These are phyloP conservation scores for Solanum tarapatanum DNA, from an alignment of 257 asterid species.

Conservation along the genomic window DNA sequence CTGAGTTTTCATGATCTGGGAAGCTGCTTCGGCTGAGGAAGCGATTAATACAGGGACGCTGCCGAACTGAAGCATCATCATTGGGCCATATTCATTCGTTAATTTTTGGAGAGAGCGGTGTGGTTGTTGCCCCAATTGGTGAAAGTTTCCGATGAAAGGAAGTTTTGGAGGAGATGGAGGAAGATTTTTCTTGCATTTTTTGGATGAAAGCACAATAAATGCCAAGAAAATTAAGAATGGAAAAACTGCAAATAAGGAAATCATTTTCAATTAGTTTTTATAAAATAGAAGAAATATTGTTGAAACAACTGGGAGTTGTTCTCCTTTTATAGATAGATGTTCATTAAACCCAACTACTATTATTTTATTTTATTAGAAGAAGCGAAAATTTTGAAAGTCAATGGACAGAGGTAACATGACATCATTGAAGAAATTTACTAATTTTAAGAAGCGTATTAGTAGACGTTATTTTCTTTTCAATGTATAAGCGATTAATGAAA, in stretches of 20 bases:
- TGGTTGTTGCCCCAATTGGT: slow-evolving; percentile 22
- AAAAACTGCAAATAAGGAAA: not conserved
- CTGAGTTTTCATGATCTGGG: slow-evolving; percentile 34
- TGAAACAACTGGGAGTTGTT: not conserved
- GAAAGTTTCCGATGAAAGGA: slow-evolving; percentile 54
- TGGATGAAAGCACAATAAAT: not conserved
- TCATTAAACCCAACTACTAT: not conserved
- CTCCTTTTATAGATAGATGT: not conserved
- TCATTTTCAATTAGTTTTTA: not conserved
- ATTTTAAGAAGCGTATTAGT: too few species aligned
- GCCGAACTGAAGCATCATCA: slow-evolving; percentile 46
- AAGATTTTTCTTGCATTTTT: not conserved
- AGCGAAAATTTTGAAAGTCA: not conserved
- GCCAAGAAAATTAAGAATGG: not conserved
- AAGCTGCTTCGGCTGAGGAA: slow-evolving; percentile 41
- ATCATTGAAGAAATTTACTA: not conserved
- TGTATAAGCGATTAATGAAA: not conserved
- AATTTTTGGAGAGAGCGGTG: slow-evolving; percentile 35
- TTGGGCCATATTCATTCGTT: slow-evolving; percentile 26
- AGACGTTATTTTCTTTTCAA: too few species aligned
- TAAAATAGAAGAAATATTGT: not conserved
- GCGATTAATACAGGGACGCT: slow-evolving; percentile 25
- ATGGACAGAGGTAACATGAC: not conserved
- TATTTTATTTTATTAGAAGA: not conserved
- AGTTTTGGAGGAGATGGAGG: slow-evolving; percentile 45